Percentiles rank a stretch among this genome's conserved stretches.
Conservation (phyloP, 2,329 filamentous ascomycete genomes). For the Aspergillus sp. region DNA sequence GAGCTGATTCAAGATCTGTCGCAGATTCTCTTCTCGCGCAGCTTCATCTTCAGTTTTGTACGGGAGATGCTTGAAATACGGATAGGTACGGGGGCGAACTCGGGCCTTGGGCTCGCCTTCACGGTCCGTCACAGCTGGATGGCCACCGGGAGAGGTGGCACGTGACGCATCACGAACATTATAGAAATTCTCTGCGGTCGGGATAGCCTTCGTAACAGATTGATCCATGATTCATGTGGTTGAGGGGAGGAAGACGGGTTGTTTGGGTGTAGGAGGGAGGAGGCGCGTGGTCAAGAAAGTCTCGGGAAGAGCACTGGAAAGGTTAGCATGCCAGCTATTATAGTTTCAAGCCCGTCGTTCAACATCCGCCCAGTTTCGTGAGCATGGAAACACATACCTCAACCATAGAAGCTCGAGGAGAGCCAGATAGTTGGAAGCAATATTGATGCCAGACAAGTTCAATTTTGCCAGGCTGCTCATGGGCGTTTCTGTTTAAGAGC, state of each 20-base stretch:
- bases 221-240: constrained; percentile 29
- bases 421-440: neutral
- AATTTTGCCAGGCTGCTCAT: constrained; percentile 16
- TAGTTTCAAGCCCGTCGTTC: constrained; percentile 1
- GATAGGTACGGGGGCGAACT: constrained; percentile 72
- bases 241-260: constrained; percentile 6
- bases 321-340: constrained; percentile 17
- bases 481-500: constrained; percentile 4
- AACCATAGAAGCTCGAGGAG: constrained; percentile 1
- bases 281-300: constrained; percentile 13
- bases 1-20: constrained; percentile 84
- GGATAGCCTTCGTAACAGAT: constrained; percentile 24
- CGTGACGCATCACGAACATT: constrained; percentile 49
- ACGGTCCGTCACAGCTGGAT: constrained; percentile 42
- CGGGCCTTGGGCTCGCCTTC: constrained; percentile 58
- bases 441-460: constrained; percentile 1
- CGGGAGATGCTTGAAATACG: constrained; percentile 83
- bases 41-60: constrained; percentile 76
- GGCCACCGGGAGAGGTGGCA: constrained; percentile 63
- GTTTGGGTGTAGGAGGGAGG: constrained; percentile 11
- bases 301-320: constrained; percentile 20
- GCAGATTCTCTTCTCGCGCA: constrained; percentile 68
- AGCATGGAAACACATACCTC: constrained; percentile 8
- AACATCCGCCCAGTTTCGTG: neutral
- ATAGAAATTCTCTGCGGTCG: constrained; percentile 31